Conservation (phyloP, 2,329 filamentous ascomycete species). For the Penicillium sp. region DNA sequence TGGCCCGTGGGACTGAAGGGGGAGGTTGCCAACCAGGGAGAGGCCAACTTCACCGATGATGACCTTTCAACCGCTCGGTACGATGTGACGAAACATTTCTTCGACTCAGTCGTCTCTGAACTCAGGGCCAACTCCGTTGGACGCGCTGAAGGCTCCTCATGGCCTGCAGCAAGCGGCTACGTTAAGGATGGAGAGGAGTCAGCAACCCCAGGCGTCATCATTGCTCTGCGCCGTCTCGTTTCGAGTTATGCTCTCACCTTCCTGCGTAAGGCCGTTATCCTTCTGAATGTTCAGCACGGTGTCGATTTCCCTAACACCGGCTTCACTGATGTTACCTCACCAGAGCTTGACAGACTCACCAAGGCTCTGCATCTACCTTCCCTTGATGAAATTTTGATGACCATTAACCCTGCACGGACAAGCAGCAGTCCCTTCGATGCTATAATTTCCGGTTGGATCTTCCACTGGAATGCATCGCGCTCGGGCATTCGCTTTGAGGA, state of each 20-base stretch:
- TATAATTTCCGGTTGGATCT: constrained; percentile 70
- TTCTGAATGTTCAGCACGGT: constrained; percentile 84
- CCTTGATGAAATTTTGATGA: constrained; percentile 73
- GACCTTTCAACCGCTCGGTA: constrained; percentile 32
- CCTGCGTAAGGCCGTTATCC: constrained; percentile 77
- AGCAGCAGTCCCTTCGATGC: constrained; percentile 46
- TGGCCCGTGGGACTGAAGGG: constrained; percentile 39
- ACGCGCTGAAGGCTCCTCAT: constrained; percentile 34
- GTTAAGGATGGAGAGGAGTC: constrained; percentile 39
- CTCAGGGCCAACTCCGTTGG: constrained; percentile 39
- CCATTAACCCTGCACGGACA: constrained; percentile 47
- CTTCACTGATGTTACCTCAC: constrained; percentile 61
- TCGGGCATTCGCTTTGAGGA: constrained; percentile 34
- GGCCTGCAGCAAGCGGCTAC: constrained; percentile 38
- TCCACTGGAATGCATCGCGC: constrained; percentile 43
- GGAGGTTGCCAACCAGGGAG: constrained; percentile 31
- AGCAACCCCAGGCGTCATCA: constrained; percentile 32
- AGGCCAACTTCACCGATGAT: constrained; percentile 26
- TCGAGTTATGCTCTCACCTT: constrained; percentile 87
- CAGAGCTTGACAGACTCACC: constrained; percentile 80
- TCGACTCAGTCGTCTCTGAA: constrained; percentile 39
- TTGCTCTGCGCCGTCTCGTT: constrained; percentile 46
- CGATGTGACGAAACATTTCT: constrained; percentile 35
- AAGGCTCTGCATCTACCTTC: constrained; percentile 72
- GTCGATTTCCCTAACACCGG: constrained; percentile 78